Conservation (phyloP, 2,329 filamentous ascomycete genomes). For the Lecanoromycetidae sp. region DNA sequence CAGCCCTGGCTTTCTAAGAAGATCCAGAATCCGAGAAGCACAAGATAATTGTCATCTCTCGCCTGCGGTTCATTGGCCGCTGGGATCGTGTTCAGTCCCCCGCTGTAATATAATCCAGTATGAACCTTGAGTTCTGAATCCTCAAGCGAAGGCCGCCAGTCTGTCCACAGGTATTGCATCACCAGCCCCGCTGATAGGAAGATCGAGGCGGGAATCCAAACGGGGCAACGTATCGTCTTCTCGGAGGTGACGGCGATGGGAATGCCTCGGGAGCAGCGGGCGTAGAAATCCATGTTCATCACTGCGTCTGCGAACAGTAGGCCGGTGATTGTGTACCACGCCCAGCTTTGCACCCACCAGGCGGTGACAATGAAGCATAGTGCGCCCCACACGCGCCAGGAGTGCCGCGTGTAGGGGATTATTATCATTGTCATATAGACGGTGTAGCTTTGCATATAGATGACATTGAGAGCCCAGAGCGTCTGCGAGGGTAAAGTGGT, state of each 20-base stretch:
- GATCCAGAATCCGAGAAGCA: constrained; percentile 32
- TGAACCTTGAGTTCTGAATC: constrained; percentile 31
- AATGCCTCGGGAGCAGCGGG: constrained; percentile 19
- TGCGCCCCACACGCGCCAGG: constrained; percentile 31
- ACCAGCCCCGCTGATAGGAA: constrained; percentile 27
- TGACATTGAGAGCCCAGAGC: constrained; percentile 34
- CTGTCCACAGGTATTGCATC: constrained; percentile 35
- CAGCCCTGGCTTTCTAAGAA: constrained; percentile 30
- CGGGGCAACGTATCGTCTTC: constrained; percentile 15
- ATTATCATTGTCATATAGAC: constrained; percentile 39
- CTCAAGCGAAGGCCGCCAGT: constrained; percentile 27
- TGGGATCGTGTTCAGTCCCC: constrained; percentile 27
- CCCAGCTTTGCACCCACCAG: constrained; percentile 38
- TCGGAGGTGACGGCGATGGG: too few species aligned
- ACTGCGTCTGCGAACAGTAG: constrained; percentile 32
- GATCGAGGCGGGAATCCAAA: constrained; percentile 26
- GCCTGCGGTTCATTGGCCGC: constrained; percentile 28
- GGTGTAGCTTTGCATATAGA: constrained; percentile 37
- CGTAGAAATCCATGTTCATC: constrained; percentile 31
- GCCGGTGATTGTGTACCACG: constrained; percentile 35
- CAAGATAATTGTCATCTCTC: constrained; percentile 33
- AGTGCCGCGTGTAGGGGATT: constrained; percentile 31
- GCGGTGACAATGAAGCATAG: constrained; percentile 32
- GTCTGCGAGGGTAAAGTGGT: constrained; percentile 34
- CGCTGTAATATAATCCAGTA: constrained; percentile 31